phyloP scores from a whole-genome alignment of 139 green algal genomes.

The Limnomonas spitsbergensis region DNA sequence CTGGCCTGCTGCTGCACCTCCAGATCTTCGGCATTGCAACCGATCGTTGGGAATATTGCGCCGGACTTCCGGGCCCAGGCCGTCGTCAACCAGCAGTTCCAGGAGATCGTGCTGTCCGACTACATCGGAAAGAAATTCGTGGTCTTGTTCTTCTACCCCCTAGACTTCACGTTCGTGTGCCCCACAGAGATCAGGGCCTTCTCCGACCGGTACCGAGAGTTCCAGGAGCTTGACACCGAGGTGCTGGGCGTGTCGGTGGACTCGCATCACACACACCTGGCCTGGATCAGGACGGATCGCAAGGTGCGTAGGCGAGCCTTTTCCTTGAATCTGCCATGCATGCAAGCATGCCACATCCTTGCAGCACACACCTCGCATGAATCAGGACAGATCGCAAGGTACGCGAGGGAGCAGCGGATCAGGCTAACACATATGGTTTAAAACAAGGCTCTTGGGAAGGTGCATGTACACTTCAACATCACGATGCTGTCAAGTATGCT shows the following conservation, averaged over 20 bases:
- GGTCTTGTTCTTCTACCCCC: conserved; percentile 6
- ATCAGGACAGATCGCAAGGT: conserved; percentile 82
- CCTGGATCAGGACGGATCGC: conserved; percentile 91
- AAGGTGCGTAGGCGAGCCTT: too few species aligned
- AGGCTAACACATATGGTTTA: too few species aligned
- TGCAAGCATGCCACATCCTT: too few species aligned
- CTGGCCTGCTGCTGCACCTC: not conserved
- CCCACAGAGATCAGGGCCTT: conserved; percentile 77
- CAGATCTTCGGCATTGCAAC: not conserved
- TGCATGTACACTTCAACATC: too few species aligned
- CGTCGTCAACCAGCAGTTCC: not conserved
- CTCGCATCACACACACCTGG: conserved; percentile 95
- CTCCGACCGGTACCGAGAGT: conserved; percentile 74
- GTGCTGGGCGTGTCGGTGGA: conserved; percentile 82
- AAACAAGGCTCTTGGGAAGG: too few species aligned
- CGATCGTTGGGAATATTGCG: not conserved
- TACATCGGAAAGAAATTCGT: not conserved
- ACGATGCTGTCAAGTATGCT: too few species aligned
- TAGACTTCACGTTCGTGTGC: conserved; percentile 72
- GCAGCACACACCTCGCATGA: conserved; percentile 95
- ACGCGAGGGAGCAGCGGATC: too few species aligned
- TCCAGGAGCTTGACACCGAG: conserved; percentile 70
- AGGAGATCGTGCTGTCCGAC: not conserved
- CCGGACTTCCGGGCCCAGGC: not conserved
- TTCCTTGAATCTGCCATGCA: too few species aligned